Percentiles rank a stretch among this genome's conserved stretches.
Evolutionary conservation across 768 basidiomycete species (phyloP).

Genomic region (Phaeolepiota aurea): DNA sequence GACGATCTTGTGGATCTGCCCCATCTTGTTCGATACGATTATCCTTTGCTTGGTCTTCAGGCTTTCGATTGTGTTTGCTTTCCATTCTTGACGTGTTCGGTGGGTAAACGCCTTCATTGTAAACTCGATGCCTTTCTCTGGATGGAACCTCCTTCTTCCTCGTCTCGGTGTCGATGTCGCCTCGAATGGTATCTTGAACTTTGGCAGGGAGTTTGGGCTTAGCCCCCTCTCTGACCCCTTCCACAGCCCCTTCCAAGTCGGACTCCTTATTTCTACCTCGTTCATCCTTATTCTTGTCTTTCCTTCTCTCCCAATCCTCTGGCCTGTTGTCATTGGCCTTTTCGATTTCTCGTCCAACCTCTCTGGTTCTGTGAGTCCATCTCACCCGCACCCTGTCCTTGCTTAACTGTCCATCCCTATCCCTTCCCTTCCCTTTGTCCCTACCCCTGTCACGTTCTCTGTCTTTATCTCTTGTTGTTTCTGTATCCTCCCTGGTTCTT

Average conservation of each 20-base stretch:
- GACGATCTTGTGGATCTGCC: not conserved
- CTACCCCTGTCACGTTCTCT: conserved; percentile 10
- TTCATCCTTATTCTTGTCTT: conserved; percentile 1
- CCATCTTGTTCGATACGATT: not conserved
- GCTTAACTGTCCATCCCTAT: conserved; percentile 5
- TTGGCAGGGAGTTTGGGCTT: not conserved
- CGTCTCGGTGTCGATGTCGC: not conserved
- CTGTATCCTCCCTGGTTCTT: conserved; percentile 3
- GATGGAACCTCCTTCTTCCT: not conserved
- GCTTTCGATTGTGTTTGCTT: not conserved
- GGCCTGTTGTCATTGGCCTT: conserved; percentile 7
- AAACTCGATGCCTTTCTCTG: too few relatives aligned
- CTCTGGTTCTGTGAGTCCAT: conserved; percentile 1
- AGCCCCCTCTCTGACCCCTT: conserved; percentile 9
- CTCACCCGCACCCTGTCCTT: conserved; percentile 5
- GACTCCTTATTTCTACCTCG: not conserved
- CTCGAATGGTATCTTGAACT: not conserved
- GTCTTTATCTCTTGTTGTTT: conserved; percentile 4
- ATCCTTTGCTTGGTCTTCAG: not conserved
- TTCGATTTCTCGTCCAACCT: conserved; percentile 1
- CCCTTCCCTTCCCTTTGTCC: conserved; percentile 22
- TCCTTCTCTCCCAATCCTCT: conserved; percentile 9
- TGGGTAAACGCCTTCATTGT: too few relatives aligned
- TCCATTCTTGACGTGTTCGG: too few relatives aligned
- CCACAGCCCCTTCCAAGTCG: conserved; percentile 2